Evolutionary conservation across 306 rosid species (phyloP).

Genomic region (Rosa multiflora): DNA sequence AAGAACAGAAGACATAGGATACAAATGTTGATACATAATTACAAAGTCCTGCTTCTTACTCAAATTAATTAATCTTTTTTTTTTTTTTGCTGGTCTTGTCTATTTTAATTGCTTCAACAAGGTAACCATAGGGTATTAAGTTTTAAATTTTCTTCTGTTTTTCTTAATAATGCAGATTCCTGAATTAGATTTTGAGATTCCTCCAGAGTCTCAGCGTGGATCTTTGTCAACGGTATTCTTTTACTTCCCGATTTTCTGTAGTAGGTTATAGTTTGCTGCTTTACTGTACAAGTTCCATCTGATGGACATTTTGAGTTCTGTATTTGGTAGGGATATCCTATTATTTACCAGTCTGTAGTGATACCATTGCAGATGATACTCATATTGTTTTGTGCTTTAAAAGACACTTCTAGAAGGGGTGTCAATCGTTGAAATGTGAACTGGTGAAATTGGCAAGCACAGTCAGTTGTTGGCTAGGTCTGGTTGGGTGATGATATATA

Average conservation of each 20-base stretch:
- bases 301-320: neutral
- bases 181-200: conserved; percentile 90
- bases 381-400: neutral
- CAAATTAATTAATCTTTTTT: neutral
- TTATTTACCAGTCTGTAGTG: neutral
- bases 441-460: neutral
- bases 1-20: neutral
- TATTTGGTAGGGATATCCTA: neutral
- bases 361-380: neutral
- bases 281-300: neutral
- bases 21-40: neutral
- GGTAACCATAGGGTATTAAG: neutral
- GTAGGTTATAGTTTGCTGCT: neutral
- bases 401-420: neutral
- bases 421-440: neutral
- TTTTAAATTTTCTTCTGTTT: conserved; percentile 13
- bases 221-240: conserved; percentile 74
- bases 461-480: neutral
- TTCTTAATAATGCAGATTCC: conserved; percentile 62
- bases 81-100: neutral
- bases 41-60: neutral
- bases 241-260: conserved; percentile 1
- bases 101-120: neutral
- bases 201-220: conserved; percentile 95
- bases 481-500: neutral